Conservation (phyloP, 2,329 filamentous ascomycete species). For the Diaporthe ampelina region DNA sequence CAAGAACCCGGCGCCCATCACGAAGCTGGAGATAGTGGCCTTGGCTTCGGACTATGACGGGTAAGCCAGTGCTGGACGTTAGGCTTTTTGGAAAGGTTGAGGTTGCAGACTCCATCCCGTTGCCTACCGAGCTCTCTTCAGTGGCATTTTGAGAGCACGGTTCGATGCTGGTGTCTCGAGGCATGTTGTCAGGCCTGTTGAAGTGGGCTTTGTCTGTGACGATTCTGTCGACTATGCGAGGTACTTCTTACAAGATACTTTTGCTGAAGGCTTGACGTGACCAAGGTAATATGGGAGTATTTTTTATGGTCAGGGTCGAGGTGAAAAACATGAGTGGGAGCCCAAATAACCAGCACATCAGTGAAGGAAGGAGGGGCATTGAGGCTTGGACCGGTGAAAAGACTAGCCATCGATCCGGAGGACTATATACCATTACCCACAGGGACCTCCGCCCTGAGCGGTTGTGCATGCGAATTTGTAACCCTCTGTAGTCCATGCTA, state of each 20-base stretch:
- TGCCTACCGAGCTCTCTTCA: background rate
- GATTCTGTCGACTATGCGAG: background rate
- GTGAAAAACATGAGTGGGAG: background rate
- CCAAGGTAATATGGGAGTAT: background rate
- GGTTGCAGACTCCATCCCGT: background rate
- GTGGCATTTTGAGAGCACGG: background rate
- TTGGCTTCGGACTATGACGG: conserved; percentile 42
- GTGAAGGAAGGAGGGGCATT: background rate
- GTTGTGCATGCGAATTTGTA: background rate
- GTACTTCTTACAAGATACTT: background rate
- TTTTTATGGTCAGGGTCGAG: background rate
- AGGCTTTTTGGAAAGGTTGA: background rate
- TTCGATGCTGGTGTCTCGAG: background rate
- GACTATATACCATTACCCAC: background rate
- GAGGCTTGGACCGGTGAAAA: background rate
- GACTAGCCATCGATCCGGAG: background rate
- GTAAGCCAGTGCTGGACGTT: conserved; percentile 11
- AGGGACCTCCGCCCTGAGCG: background rate
- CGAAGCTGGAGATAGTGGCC: conserved; percentile 46
- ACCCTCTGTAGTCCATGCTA: background rate
- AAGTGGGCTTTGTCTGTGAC: background rate
- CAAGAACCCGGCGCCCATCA: conserved; percentile 72
- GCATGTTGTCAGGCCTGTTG: background rate
- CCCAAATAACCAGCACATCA: background rate
- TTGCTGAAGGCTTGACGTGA: background rate